These are phyloP conservation scores for Leishmania gerbilli DNA, from an alignment of 208 protist species.

Conservation along the genomic window DNA sequence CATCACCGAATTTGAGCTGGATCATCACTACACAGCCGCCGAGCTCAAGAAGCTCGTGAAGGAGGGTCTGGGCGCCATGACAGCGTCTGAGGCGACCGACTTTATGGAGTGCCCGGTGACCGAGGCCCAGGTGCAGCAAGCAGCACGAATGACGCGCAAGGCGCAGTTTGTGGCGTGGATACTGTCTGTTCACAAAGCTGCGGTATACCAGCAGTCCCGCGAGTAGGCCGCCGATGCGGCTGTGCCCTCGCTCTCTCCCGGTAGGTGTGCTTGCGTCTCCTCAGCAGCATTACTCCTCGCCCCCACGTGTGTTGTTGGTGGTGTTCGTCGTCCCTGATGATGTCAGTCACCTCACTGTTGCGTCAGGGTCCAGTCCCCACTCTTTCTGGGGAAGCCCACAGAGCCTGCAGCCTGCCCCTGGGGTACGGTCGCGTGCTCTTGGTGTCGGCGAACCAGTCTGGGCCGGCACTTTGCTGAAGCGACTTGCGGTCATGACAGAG, in stretches of 20 bases:
- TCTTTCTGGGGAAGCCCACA: neutral
- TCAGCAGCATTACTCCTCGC: neutral
- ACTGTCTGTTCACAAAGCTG: conserved; percentile 1
- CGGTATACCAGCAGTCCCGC: neutral
- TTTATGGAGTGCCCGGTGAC: conserved; percentile 11
- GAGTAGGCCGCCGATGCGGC: neutral
- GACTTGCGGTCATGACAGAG: neutral
- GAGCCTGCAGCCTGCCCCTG: neutral
- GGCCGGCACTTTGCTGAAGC: neutral
- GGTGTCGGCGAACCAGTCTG: neutral
- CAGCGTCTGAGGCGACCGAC: conserved; percentile 5
- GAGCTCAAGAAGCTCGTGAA: conserved; percentile 62
- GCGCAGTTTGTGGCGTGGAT: conserved; percentile 33
- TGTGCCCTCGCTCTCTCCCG: neutral
- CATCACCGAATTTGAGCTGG: conserved; percentile 80
- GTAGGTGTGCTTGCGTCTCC: neutral
- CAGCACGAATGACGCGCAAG: conserved; percentile 25
- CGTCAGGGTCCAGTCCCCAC: neutral
- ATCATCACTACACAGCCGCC: conserved; percentile 74
- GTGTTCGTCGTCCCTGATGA: neutral
- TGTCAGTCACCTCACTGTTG: neutral
- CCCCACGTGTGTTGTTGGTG: neutral
- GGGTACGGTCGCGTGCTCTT: neutral
- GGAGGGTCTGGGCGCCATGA: conserved; percentile 28
- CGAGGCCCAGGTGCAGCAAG: conserved; percentile 11